These are phyloP conservation scores for Lachnellula suecica DNA, from an alignment of 2,329 filamentous ascomycete genomes.

Conservation along the genomic window DNA sequence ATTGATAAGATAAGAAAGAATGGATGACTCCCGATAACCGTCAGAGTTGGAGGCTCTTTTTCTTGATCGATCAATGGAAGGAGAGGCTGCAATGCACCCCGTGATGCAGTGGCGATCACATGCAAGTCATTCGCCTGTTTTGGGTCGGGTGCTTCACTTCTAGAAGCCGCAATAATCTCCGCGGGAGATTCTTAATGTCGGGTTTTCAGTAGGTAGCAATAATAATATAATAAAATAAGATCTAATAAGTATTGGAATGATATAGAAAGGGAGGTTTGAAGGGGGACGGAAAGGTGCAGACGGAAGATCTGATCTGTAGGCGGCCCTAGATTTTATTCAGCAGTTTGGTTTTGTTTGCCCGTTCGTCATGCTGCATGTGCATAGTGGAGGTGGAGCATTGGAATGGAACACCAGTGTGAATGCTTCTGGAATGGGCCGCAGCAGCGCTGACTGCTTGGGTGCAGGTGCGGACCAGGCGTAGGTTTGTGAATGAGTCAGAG, in stretches of 20 bases:
- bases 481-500: neutral
- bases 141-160: neutral
- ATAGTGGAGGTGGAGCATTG: neutral
- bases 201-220: constrained; percentile 7
- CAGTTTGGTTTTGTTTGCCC: neutral
- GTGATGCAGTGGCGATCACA: constrained; percentile 19
- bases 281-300: no score
- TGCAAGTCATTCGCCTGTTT: constrained; percentile 14
- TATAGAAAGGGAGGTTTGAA: neutral
- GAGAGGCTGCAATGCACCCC: neutral
- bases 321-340: no score
- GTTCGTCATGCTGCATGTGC: neutral
- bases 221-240: neutral
- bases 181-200: no score
- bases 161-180: no score
- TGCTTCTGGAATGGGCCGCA: neutral
- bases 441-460: no score
- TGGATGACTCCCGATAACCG: neutral
- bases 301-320: no score
- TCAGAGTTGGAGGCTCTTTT: neutral
- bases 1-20: no score
- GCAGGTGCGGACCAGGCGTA: no score
- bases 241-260: no score
- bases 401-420: neutral
- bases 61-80: neutral